A percentile compares a stretch with the other conserved stretches of the same genome.
phyloP scores from a whole-genome alignment of 768 basidiomycete genomes.

The Boletus pseudopeckii region DNA sequence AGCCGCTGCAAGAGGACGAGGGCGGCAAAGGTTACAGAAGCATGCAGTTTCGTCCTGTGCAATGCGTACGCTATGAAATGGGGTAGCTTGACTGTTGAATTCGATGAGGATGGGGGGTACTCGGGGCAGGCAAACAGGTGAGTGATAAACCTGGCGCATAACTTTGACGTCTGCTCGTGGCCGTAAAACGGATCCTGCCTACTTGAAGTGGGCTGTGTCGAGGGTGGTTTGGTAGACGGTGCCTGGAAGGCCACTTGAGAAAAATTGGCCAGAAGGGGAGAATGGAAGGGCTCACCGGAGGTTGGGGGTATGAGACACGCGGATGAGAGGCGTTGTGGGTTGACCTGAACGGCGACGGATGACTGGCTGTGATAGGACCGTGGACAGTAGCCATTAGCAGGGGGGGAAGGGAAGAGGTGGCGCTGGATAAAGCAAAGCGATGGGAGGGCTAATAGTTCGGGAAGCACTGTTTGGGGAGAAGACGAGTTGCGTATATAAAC shows the following conservation, averaged over 20 bases:
- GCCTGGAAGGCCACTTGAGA: slow-evolving; percentile 13
- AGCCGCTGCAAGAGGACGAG: slow-evolving; percentile 57
- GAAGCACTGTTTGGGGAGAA: slow-evolving; percentile 10
- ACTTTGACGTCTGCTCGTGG: slow-evolving; percentile 65
- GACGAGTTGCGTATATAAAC: slow-evolving; percentile 25
- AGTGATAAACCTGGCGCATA: slow-evolving; percentile 77
- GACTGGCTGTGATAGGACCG: slow-evolving; percentile 26
- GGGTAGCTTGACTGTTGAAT: slow-evolving; percentile 38
- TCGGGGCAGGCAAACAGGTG: slow-evolving; percentile 87
- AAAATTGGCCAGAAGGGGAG: neutral
- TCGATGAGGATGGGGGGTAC: slow-evolving; percentile 50
- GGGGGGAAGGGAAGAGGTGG: slow-evolving; percentile 10
- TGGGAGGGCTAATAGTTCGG: slow-evolving; percentile 14
- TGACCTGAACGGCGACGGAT: slow-evolving; percentile 29
- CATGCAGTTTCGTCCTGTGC: slow-evolving; percentile 62
- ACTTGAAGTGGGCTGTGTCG: slow-evolving; percentile 26
- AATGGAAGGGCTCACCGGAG: slow-evolving; percentile 16
- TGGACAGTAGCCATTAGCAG: slow-evolving; percentile 31
- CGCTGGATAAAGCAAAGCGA: slow-evolving; percentile 7
- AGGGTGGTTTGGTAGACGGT: slow-evolving; percentile 27
- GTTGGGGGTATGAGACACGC: slow-evolving; percentile 27
- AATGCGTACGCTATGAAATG: slow-evolving; percentile 67
- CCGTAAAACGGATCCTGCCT: slow-evolving; percentile 43
- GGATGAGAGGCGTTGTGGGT: slow-evolving; percentile 28
- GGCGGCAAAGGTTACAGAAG: slow-evolving; percentile 42